phyloP scores from a whole-genome alignment of 202 grass and related monocot genomes.

The Bolboschoenoplectus hybrid region DNA sequence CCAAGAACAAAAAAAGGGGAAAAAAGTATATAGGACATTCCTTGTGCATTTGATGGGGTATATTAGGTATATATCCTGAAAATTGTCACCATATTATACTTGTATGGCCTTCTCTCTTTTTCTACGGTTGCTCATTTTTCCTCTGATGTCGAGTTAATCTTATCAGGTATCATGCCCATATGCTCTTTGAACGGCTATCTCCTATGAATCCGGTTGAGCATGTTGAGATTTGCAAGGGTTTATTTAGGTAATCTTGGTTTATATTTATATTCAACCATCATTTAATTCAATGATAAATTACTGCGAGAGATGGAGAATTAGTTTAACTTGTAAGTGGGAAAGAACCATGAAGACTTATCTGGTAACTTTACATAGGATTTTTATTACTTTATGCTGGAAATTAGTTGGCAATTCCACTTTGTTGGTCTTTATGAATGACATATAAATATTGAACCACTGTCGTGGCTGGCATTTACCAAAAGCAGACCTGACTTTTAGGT shows the following conservation, averaged over 20 bases:
- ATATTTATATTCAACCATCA: slow-evolving; percentile 23
- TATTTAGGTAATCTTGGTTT: slow-evolving; percentile 72
- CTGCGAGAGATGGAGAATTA: background rate
- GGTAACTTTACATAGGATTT: background rate
- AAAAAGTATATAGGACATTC: background rate
- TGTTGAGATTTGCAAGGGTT: slow-evolving; percentile 70
- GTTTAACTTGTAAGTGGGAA: background rate
- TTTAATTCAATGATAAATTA: slow-evolving; percentile 4
- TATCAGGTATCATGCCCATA: slow-evolving; percentile 80
- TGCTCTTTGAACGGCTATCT: slow-evolving; percentile 83
- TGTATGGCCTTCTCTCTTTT: background rate
- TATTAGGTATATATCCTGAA: slow-evolving; percentile 1
- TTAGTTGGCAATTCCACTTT: background rate
- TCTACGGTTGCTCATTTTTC: background rate
- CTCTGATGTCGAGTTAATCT: slow-evolving; percentile 18
- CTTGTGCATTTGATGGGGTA: slow-evolving; percentile 1
- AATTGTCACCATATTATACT: background rate
- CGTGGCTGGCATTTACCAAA: background rate
- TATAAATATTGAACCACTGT: background rate
- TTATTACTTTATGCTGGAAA: slow-evolving; percentile 6
- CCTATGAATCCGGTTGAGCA: slow-evolving; percentile 91
- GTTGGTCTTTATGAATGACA: slow-evolving; percentile 2
- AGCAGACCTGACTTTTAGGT: background rate
- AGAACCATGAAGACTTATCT: background rate
- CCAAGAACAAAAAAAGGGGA: background rate